Base-by-base conservation (phyloP, 1,284 basidiomycete genomes). In the Marasmius tenuissimus region DNA sequence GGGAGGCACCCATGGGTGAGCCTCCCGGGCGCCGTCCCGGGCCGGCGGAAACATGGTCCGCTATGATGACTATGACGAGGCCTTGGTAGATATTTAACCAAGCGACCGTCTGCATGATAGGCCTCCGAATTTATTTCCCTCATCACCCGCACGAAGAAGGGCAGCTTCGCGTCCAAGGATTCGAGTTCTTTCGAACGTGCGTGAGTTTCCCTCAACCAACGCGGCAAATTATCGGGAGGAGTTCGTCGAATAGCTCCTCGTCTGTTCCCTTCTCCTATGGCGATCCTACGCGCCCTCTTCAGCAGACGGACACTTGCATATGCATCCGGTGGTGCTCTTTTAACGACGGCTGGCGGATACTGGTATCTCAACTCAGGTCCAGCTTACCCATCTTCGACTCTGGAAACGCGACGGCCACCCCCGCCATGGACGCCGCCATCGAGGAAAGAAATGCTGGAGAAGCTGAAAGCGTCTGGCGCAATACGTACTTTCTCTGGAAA, bases 401-500 rank as follows among this genome's bases (percentile, higher is more conserved):
- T 81, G 58, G 82, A 85, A 61, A 85, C 83, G 0, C 81, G 88
- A 16, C 75, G 86, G 9, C 88, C 90, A 1, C 90, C 88, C 1
- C 85, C 87, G 1, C 80, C 85, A 75, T 93, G 91, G 92, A 86
- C 86, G 0, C 91, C 91, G 0, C 92, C 91, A 0, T 78, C 84
- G 9, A 72, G 91, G 37, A 75, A 81, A 34, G 78, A 87, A 34
- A 91, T 92, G 85, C 70, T 93, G 35, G 75, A 81, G 10, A 72
- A 78, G 0, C 80, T 93, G 18, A 84, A 80, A 67, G 79, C 78
- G 3, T 83, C 79, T 0, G 76, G 74, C 4, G 65, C 67, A 50
- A 70, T 71, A 16, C 52, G 52, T 16, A 18, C 7, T 8, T 16
- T 54, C 52, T 54, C 52, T 35, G 52, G 34, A 35, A 71, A 71